These are phyloP conservation scores for Xylariaceae sp. DNA, from an alignment of 2,329 filamentous ascomycete genomes.

Conservation along the genomic window DNA sequence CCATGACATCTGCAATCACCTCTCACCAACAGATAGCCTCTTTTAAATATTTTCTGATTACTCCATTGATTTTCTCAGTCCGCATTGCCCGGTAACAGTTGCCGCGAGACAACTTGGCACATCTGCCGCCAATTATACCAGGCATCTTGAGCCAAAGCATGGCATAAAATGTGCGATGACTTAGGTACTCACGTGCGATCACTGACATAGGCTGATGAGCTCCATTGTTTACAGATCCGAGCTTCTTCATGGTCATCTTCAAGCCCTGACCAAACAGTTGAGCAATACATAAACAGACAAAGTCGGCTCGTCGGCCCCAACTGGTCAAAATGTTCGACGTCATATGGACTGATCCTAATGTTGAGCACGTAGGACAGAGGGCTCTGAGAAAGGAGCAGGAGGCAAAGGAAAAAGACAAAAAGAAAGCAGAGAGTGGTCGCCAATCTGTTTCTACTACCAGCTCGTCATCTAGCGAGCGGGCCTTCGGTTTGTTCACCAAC, in stretches of 20 bases:
- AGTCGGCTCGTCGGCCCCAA: background rate
- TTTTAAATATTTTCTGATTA: background rate
- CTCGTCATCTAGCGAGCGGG: conserved; percentile 49
- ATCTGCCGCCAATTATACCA: background rate
- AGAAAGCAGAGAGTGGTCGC: conserved; percentile 39
- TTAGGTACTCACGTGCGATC: background rate
- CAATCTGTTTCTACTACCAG: conserved; percentile 53
- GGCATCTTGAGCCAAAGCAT: background rate
- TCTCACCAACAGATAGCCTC: background rate
- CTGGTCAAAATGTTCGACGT: conserved; percentile 62
- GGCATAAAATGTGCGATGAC: conserved; percentile 8
- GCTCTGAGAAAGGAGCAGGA: conserved; percentile 56
- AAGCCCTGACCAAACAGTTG: background rate
- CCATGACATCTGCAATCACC: background rate
- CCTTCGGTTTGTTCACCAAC: conserved; percentile 53
- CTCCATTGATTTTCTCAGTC: background rate
- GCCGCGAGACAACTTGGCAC: background rate
- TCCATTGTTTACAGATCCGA: background rate
- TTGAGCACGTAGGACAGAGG: conserved; percentile 60
- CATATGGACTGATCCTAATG: conserved; percentile 62
- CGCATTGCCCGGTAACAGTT: background rate
- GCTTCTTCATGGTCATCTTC: background rate
- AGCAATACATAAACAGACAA: background rate
- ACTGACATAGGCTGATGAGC: background rate
- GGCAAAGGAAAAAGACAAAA: conserved; percentile 45